Evolutionary conservation across 495 filamentous ascomycete genomes (phyloP), one percentile per base, ranked within the genome.

Genomic region (Neurospora intermedia): DNA sequence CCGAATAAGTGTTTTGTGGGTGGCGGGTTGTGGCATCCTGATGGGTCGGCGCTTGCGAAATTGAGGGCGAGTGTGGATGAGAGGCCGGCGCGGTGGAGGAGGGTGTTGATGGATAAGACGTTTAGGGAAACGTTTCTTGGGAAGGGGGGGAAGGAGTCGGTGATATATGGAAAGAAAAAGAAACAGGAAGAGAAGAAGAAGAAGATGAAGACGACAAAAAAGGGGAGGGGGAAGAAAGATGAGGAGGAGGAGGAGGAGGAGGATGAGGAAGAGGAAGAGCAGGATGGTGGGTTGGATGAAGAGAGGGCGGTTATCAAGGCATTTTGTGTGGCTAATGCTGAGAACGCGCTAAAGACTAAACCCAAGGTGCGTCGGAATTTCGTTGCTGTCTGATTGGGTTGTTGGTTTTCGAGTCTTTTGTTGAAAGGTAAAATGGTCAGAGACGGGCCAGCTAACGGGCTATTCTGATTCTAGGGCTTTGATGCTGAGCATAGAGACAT

Each of bases 11-110:
- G 77, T 72, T 81, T 86, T 76, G 73, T 89, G 83, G 93, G 91
- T 69, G 92, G 91, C 39, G 93, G 93, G 0, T 80, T 96, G 11
- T 97, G 92, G 92, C 85, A 89, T 73, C 93, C 93, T 10, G 91
- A 92, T 59, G 85, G 85, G 0, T 79, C 83, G 9, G 83, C 89
- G 0, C 80, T 94, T 8, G 85, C 85, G n/a, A 81, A 82, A 69
- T 80, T 97, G 77, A 90, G 94, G 75, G 84, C 86, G 48, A 91
- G 91, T 75, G 89, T 96, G 78, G 91, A 96, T 82, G 85, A 86
- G 75, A 86, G 89, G 69, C 89, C 92, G 39, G 79, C 85, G 69
- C 85, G 87, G 70, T 88, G 94, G 81, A 92, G 91, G 74, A 78
- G 83, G 13, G 87, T 92, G 2, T 82, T 97, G 69, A 85, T 82